A percentile compares a stretch with the other conserved stretches of the same genome.
phyloP scores from a whole-genome alignment of 208 protist species.

The Acanthamoeba healyi region DNA sequence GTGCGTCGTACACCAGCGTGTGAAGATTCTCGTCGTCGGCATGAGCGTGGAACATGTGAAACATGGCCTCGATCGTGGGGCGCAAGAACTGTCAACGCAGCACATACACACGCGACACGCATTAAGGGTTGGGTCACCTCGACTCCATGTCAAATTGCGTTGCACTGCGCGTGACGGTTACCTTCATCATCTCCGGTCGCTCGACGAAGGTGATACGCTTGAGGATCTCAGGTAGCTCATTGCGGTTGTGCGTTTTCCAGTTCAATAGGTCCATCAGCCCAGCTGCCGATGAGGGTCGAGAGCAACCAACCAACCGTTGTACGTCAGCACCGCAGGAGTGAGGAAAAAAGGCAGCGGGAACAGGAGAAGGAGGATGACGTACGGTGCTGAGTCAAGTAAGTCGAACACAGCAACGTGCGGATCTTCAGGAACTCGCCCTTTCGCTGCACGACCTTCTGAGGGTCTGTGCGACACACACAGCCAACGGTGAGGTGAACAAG shows the following conservation, averaged over 20 bases:
- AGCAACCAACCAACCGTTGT: no score
- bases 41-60: conserved; percentile 71
- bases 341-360: neutral
- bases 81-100: conserved; percentile 72
- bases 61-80: conserved; percentile 79
- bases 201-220: conserved; percentile 78
- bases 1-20: conserved; percentile 36
- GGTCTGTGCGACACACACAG: neutral
- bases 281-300: no score
- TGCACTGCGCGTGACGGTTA: neutral
- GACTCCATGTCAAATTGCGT: no score
- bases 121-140: neutral
- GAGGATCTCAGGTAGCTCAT: conserved; percentile 73
- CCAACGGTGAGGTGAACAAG: neutral
- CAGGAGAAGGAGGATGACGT: neutral
- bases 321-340: no score
- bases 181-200: conserved; percentile 80
- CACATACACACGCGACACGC: no score
- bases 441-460: conserved; percentile 22
- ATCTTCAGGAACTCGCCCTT: conserved; percentile 79
- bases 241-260: conserved; percentile 26
- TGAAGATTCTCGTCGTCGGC: neutral
- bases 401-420: conserved; percentile 75
- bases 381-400: conserved; percentile 79
- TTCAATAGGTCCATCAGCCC: conserved; percentile 6